Conservation (phyloP, 2,329 filamentous ascomycete genomes). For the Neospermospora avenae region DNA sequence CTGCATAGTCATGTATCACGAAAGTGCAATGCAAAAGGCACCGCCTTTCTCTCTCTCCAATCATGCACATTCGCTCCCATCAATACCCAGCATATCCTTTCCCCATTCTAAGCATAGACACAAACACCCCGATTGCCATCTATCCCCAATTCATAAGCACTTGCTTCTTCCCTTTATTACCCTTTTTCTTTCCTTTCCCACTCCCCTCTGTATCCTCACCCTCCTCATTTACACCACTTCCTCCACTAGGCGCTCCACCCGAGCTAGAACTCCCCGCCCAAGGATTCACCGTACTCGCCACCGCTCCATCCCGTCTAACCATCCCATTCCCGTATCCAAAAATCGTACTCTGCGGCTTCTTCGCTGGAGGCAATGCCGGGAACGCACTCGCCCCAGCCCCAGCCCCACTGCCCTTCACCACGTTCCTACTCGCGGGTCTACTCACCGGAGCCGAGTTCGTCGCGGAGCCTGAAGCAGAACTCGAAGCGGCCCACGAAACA, state of each 20-base stretch:
- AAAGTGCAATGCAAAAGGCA: neutral
- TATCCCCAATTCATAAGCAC: conserved; percentile 59
- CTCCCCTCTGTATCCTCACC: conserved; percentile 27
- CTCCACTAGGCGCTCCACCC: conserved; percentile 27
- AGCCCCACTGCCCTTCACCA: conserved; percentile 41
- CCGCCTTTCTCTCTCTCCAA: neutral
- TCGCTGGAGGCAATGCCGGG: conserved; percentile 75
- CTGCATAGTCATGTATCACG: neutral
- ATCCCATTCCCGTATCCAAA: conserved; percentile 56
- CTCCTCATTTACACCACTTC: conserved; percentile 52
- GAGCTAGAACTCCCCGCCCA: conserved; percentile 30
- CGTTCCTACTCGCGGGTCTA: conserved; percentile 10
- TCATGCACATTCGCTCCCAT: neutral
- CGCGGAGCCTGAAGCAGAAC: conserved; percentile 37
- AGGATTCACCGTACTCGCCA: conserved; percentile 15
- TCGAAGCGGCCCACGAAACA: conserved; percentile 35
- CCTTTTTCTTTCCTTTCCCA: conserved; percentile 52
- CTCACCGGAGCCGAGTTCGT: conserved; percentile 31
- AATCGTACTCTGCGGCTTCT: conserved; percentile 63
- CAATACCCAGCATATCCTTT: neutral
- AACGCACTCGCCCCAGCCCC: conserved; percentile 50
- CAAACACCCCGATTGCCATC: too few species aligned
- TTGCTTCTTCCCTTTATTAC: conserved; percentile 58
- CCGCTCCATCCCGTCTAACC: conserved; percentile 49
- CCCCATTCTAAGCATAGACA: too few species aligned